phyloP scores from a whole-genome alignment of 2,329 filamentous ascomycete species.

The Pyrenochaeta sp. region DNA sequence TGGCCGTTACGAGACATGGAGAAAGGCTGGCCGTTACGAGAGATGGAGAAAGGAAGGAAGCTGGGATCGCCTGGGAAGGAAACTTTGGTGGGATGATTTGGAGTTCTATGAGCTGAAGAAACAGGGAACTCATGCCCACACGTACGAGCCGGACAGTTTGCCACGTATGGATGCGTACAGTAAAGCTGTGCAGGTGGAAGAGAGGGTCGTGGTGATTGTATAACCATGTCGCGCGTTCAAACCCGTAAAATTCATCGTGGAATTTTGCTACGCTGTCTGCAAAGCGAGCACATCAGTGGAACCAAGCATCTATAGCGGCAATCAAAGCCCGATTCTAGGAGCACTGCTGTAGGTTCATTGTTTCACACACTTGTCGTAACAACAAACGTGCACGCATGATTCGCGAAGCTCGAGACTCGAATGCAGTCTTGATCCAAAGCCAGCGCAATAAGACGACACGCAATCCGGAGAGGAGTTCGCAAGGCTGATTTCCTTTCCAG shows the following conservation, averaged over 20 bases:
- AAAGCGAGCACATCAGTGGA: background rate
- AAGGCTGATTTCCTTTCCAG: background rate
- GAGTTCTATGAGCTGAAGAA: slow-evolving; percentile 8
- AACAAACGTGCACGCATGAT: too few relatives aligned
- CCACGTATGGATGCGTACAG: slow-evolving; percentile 16
- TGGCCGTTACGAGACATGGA: slow-evolving; percentile 9
- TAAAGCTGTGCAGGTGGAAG: slow-evolving; percentile 11
- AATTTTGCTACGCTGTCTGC: background rate
- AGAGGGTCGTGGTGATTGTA: slow-evolving; percentile 16
- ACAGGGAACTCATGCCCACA: slow-evolving; percentile 16
- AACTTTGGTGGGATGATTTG: slow-evolving; percentile 12
- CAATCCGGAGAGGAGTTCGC: background rate
- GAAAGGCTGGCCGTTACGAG: slow-evolving; percentile 1
- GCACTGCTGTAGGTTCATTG: too few relatives aligned
- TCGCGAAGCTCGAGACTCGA: too few relatives aligned
- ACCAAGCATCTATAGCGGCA: too few relatives aligned
- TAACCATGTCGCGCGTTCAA: background rate
- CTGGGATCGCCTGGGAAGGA: slow-evolving; percentile 4
- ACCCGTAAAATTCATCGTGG: background rate
- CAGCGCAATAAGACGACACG: background rate
- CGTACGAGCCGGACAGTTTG: slow-evolving; percentile 4
- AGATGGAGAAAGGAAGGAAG: slow-evolving; percentile 1
- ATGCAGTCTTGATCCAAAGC: background rate
- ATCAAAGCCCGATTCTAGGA: too few relatives aligned
- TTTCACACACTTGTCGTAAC: too few relatives aligned